Conservation (phyloP, 495 filamentous ascomycete species). For the Baudoinia panamericana region DNA sequence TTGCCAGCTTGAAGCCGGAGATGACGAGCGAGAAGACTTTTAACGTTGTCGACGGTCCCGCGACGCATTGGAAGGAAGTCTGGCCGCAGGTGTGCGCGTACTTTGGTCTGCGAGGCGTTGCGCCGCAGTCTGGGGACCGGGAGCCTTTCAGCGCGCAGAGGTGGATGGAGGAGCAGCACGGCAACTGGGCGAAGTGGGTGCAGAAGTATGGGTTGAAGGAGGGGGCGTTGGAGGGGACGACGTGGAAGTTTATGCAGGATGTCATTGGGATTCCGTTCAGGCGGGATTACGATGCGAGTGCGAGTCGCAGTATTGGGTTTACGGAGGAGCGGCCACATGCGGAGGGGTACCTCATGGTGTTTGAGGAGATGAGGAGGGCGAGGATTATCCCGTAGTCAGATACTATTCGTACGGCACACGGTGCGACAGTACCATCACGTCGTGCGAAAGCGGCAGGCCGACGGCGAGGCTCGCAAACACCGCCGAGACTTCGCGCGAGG, state of each 20-base stretch:
- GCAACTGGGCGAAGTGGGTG: constrained; percentile 8
- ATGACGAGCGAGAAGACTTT: constrained; percentile 21
- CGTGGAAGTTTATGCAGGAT: constrained; percentile 13
- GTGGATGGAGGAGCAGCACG: constrained; percentile 11
- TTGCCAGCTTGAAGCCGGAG: constrained; percentile 25
- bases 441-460: too few relatives aligned
- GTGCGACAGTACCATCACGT: too few relatives aligned
- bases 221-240: constrained; percentile 5
- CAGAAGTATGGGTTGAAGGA: constrained; percentile 7
- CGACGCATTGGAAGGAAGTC: constrained; percentile 25
- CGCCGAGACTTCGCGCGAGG: too few relatives aligned
- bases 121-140: background rate
- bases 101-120: constrained; percentile 30
- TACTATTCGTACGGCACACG: too few relatives aligned
- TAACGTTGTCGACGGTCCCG: constrained; percentile 29
- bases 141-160: constrained; percentile 6
- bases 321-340: constrained; percentile 15
- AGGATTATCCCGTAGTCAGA: constrained; percentile 18
- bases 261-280: constrained; percentile 13
- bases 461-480: too few relatives aligned
- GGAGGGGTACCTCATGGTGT: constrained; percentile 13
- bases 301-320: constrained; percentile 15
- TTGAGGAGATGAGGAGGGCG: constrained; percentile 19
- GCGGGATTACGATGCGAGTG: constrained; percentile 17
- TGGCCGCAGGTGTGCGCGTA: constrained; percentile 30